Base-by-base conservation (phyloP, 805 yeast genomes). In the Candida vaughaniae region DNA sequence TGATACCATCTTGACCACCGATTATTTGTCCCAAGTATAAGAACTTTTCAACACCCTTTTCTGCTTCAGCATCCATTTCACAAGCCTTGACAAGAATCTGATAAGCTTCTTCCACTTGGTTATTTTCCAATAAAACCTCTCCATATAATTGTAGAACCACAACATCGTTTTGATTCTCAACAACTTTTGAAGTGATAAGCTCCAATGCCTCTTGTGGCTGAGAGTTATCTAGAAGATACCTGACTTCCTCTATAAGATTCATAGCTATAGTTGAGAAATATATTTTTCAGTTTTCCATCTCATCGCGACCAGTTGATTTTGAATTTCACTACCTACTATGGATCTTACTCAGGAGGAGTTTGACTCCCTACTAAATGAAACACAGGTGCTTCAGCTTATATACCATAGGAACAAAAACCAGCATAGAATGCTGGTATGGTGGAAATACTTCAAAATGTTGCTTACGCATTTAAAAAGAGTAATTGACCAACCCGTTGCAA, bases 1-100 rank as follows among this genome's bases (percentile, higher is more conserved):
- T 57, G 12, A 86, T 55, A 7, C 97, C 98, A 47, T 79, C 84
- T 12, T 45, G 49, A 22, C 95, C 96, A 29, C 97, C 97, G 18
- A 82, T 69, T 35, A 91, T 79, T 64, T 91, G 99, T 2, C 97
- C 99, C 44, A 91, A 65, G 61, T 90, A 88, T 37, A 93, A 72
- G 55, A 85, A 90, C 63, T 89, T 90, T 54, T 86, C 95, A 16
- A 80, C 80, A 1, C 91, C 93, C 29, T 60, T 49, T 2, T 53
- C 45, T 1, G 87, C 96, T 2, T 68, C 57, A 2, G 84, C 80
- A 59, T 90, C 97, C 35, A 82, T 45, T 43, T 77, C 77, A 41
- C 90, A 79, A 3, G 89, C 80, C 29, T 61, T 62, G 6, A 60
- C 58, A 35, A 91, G 66, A 10, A 79, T 62, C 5, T 77, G 73